A percentile compares a stretch with the other conserved stretches of the same genome.
Conservation (phyloP, 768 basidiomycete genomes). For the Agrocybe pediades region DNA sequence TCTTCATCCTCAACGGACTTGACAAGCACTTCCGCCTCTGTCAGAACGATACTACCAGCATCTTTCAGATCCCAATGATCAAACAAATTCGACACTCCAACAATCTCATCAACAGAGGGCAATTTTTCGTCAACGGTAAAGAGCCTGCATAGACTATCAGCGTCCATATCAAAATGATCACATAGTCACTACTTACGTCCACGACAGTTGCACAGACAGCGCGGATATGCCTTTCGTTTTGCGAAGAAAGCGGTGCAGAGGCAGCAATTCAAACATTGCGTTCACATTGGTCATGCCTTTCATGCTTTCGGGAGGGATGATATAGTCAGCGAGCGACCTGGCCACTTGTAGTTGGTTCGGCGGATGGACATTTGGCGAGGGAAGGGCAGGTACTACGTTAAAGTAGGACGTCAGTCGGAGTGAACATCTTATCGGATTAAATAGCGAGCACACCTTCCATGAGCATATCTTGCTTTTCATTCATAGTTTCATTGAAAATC, state of each 20-base stretch:
- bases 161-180: not conserved
- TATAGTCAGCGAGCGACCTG: conserved; percentile 25
- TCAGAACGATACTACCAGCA: not conserved
- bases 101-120: conserved; percentile 32
- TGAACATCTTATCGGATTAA: not conserved
- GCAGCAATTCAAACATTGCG: not conserved
- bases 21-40: conserved; percentile 1
- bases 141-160: conserved; percentile 38
- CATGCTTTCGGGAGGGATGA: conserved; percentile 16
- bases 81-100: conserved; percentile 26
- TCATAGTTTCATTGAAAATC: conserved; percentile 58
- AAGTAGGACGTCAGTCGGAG: not conserved
- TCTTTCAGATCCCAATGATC: not conserved
- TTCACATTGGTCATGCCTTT: conserved; percentile 1
- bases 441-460: conserved; percentile 53
- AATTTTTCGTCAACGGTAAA: conserved; percentile 46
- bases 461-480: conserved; percentile 47
- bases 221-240: conserved; percentile 61
- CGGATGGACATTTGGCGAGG: conserved; percentile 51
- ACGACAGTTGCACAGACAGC: conserved; percentile 61
- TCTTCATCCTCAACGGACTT: conserved; percentile 3
- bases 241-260: conserved; percentile 39
- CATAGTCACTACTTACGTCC: conserved; percentile 59
- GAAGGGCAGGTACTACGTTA: conserved; percentile 53
- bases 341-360: conserved; percentile 34